A percentile compares a stretch with the other conserved stretches of the same genome.
These are phyloP conservation scores for Gossypium gossypioides DNA, from an alignment of 441 rosid genomes.

Conservation along the genomic window DNA sequence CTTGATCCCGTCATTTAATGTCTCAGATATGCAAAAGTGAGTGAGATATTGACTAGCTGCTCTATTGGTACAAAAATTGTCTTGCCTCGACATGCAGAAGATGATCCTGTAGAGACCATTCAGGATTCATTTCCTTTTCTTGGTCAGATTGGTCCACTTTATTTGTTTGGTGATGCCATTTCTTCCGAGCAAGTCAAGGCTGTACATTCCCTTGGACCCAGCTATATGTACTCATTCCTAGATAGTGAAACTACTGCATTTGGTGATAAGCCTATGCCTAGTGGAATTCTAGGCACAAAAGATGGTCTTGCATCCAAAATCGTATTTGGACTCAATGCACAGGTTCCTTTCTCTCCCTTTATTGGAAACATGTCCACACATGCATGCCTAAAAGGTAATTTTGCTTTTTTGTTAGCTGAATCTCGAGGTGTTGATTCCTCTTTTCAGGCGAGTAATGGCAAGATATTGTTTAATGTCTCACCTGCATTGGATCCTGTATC, in stretches of 20 bases:
- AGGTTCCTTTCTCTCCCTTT: constrained; percentile 38
- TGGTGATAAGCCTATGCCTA: constrained; percentile 52
- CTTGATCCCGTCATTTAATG: constrained; percentile 22
- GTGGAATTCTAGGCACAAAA: constrained; percentile 86
- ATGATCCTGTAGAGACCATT: constrained; percentile 32
- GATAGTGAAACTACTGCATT: constrained; percentile 62
- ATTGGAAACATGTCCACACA: not conserved
- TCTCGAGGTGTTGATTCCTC: constrained; percentile 18
- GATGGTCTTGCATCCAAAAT: constrained; percentile 94
- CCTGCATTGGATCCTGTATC: constrained; percentile 50
- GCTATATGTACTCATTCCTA: constrained; percentile 94
- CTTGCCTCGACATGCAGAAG: constrained; percentile 52
- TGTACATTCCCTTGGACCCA: constrained; percentile 78
- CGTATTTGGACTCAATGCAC: constrained; percentile 90
- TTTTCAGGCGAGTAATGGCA: constrained; percentile 89
- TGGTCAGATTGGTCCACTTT: constrained; percentile 97
- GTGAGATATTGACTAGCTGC: constrained; percentile 72
- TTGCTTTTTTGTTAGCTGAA: not conserved
- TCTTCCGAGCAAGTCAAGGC: constrained; percentile 86
- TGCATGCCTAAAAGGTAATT: not conserved
- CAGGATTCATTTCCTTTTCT: constrained; percentile 58
- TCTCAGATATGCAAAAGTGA: constrained; percentile 83
- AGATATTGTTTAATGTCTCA: constrained; percentile 80
- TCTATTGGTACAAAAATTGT: constrained; percentile 61
- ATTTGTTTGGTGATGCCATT: constrained; percentile 78